Conservation (phyloP, 1,284 basidiomycete species). For the Leccinum subfulvum region DNA sequence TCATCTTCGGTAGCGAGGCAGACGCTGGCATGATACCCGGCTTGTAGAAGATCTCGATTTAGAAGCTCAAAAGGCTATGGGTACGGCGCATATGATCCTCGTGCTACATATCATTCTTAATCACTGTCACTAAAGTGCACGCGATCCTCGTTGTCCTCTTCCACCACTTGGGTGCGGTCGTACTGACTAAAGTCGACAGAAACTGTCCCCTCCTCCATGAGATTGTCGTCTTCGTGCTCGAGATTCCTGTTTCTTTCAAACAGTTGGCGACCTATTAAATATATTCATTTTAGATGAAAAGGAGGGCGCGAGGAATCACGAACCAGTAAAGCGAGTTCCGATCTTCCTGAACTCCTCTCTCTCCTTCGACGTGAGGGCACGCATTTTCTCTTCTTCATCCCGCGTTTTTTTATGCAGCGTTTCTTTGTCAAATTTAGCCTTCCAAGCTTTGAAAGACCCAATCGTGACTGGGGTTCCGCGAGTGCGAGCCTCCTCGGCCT, state of each 20-base stretch:
- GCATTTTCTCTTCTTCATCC: constrained; percentile 84
- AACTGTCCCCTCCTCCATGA: constrained; percentile 79
- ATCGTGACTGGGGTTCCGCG: constrained; percentile 88
- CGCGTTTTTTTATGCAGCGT: constrained; percentile 55
- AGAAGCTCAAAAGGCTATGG: constrained; percentile 17
- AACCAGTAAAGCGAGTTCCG: constrained; percentile 69
- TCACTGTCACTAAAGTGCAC: constrained; percentile 83
- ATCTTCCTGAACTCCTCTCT: constrained; percentile 82
- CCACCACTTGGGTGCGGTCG: constrained; percentile 59
- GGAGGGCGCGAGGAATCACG: constrained; percentile 21
- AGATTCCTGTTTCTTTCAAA: constrained; percentile 81
- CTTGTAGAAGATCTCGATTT: constrained; percentile 30
- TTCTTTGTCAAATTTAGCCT: constrained; percentile 73
- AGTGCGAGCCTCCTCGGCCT: constrained; percentile 88
- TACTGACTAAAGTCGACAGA: constrained; percentile 89
- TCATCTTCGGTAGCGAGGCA: constrained; percentile 39
- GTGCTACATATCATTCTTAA: constrained; percentile 34
- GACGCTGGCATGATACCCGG: constrained; percentile 43
- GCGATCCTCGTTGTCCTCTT: constrained; percentile 62
- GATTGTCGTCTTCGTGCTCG: constrained; percentile 64
- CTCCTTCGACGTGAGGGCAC: constrained; percentile 78
- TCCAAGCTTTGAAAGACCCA: constrained; percentile 83
- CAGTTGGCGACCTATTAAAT: constrained; percentile 74
- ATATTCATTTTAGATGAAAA: constrained; percentile 7
- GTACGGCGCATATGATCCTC: constrained; percentile 14